Percentiles rank a stretch among this genome's conserved stretches.
Evolutionary conservation across 495 filamentous ascomycete species (phyloP).

Genomic region (Podospora comata): DNA sequence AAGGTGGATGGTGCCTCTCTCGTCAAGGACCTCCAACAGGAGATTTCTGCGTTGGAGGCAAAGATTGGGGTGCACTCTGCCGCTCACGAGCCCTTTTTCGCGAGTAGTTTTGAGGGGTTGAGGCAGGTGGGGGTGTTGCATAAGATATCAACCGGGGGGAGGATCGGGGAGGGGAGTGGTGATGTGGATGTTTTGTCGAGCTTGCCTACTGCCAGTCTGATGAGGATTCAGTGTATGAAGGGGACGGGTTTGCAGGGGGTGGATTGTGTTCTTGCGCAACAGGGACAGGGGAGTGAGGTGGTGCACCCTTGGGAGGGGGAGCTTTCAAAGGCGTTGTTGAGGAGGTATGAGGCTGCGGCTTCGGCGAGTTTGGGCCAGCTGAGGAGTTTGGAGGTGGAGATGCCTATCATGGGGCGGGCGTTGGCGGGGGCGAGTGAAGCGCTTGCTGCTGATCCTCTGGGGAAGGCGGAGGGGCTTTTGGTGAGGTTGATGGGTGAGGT

Average conservation of each 20-base stretch:
- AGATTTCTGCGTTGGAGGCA: conserved; percentile 55
- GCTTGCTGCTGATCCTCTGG: conserved; percentile 47
- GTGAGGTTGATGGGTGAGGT: conserved; percentile 50
- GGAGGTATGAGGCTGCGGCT: conserved; percentile 52
- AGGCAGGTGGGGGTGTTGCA: conserved; percentile 58
- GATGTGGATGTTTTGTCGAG: conserved; percentile 47
- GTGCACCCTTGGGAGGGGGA: conserved; percentile 50
- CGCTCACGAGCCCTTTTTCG: conserved; percentile 53
- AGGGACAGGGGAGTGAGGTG: conserved; percentile 24
- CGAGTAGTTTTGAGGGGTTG: conserved; percentile 61
- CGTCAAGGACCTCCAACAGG: conserved; percentile 51
- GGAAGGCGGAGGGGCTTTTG: conserved; percentile 47
- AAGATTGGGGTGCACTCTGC: conserved; percentile 40
- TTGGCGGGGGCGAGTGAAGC: conserved; percentile 47
- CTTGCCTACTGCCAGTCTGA: conserved; percentile 41
- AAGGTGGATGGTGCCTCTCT: conserved; percentile 44
- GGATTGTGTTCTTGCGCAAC: conserved; percentile 42
- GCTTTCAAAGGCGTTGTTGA: conserved; percentile 55
- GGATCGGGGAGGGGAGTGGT: conserved; percentile 19
- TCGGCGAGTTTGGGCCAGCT: conserved; percentile 59
- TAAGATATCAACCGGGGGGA: conserved; percentile 24
- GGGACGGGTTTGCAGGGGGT: conserved; percentile 41
- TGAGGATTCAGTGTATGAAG: conserved; percentile 42
- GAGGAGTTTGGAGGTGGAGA: conserved; percentile 61
- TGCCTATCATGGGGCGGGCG: conserved; percentile 57